Evolutionary conservation across 805 yeast genomes (phyloP).

Genomic region (Candida boidinii): DNA sequence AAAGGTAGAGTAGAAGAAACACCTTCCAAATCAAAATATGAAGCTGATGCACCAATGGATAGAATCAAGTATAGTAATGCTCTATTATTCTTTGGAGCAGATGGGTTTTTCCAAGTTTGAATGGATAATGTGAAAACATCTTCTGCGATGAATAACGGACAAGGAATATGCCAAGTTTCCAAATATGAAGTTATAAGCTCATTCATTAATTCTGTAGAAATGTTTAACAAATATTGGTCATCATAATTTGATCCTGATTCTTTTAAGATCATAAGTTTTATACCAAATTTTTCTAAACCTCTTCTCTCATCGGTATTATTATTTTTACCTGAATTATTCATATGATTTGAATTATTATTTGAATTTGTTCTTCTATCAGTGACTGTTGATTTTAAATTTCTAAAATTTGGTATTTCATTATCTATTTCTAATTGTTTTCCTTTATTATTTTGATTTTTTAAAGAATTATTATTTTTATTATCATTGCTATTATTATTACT

Average conservation of each 20-base stretch:
- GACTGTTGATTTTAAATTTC: no score
- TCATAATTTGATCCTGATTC: conserved; percentile 6
- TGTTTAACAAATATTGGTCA: conserved; percentile 6
- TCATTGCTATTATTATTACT: no score
- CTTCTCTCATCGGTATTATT: conserved; percentile 6
- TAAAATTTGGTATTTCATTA: no score
- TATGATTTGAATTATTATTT: no score
- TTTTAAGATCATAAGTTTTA: conserved; percentile 11
- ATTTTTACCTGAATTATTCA: no score
- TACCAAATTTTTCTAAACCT: conserved; percentile 15
- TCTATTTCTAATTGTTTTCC: no score
- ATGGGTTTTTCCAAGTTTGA: conserved; percentile 7
- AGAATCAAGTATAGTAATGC: conserved; percentile 13
- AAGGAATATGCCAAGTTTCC: conserved; percentile 15
- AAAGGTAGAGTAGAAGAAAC: conserved; percentile 6
- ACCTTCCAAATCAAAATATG: conserved; percentile 9
- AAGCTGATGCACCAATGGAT: conserved; percentile 13
- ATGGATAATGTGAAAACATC: conserved; percentile 9
- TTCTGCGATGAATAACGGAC: conserved; percentile 14
- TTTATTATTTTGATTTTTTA: no score
- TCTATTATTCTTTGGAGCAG: conserved; percentile 7
- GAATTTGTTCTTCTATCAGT: no score
- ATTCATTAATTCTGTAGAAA: conserved; percentile 7
- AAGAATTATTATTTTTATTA: no score
- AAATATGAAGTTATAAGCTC: conserved; percentile 10